Percentiles rank a stretch among this genome's conserved stretches.
These are phyloP conservation scores for Tylopilus intermedius DNA, from an alignment of 768 basidiomycete species.

Conservation along the genomic window DNA sequence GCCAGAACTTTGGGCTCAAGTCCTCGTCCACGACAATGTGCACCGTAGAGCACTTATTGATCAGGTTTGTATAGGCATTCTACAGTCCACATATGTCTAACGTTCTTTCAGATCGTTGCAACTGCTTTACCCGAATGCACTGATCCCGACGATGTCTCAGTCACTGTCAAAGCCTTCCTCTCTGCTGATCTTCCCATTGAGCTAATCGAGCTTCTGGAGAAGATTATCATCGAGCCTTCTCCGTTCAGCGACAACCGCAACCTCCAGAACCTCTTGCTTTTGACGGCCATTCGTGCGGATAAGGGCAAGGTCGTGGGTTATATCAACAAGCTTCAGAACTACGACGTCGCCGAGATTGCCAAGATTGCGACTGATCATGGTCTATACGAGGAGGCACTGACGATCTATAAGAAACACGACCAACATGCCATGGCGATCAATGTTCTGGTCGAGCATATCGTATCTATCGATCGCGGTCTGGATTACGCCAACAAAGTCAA, in stretches of 20 bases:
- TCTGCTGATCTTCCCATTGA: constrained; percentile 95
- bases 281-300: constrained; percentile 95
- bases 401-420: constrained; percentile 96
- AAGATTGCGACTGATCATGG: constrained; percentile 96
- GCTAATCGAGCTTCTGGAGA: constrained; percentile 94
- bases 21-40: constrained; percentile 82
- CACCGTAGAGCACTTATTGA: constrained; percentile 93
- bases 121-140: constrained; percentile 96
- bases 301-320: constrained; percentile 98
- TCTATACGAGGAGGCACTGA: constrained; percentile 92
- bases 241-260: constrained; percentile 98
- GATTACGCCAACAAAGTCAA: constrained; percentile 97
- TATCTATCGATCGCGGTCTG: constrained; percentile 92
- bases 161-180: constrained; percentile 98
- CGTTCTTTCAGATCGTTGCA: constrained; percentile 64
- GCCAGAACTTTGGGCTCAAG: constrained; percentile 94
- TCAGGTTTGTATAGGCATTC: constrained; percentile 49
- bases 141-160: constrained; percentile 96
- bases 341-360: constrained; percentile 91
- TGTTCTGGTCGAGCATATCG: constrained; percentile 96
- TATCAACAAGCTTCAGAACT: constrained; percentile 95
- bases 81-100: neutral
- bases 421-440: constrained; percentile 95
- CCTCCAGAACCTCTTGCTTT: constrained; percentile 88
- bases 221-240: constrained; percentile 95